A percentile compares a stretch with the other conserved stretches of the same genome.
Evolutionary conservation across 2,329 filamentous ascomycete species (phyloP).

Genomic region (Rutstroemia sydowiana): DNA sequence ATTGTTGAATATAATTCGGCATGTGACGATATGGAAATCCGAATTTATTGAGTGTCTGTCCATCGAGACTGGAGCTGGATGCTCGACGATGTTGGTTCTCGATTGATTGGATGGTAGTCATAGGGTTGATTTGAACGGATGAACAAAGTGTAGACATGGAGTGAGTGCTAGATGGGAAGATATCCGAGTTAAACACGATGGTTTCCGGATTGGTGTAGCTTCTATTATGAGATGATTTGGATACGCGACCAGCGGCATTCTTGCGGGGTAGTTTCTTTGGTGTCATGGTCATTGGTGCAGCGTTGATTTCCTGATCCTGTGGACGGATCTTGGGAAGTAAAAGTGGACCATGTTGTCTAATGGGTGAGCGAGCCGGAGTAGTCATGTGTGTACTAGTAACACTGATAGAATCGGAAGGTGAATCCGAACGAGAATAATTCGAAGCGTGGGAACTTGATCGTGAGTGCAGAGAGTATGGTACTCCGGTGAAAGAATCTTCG

Average conservation of each 20-base stretch:
- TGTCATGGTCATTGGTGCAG: constrained; percentile 40
- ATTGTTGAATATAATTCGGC: constrained; percentile 43
- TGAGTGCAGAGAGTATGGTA: constrained; percentile 40
- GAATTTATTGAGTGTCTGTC: constrained; percentile 58
- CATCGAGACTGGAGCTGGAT: constrained; percentile 63
- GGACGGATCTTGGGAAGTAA: constrained; percentile 79
- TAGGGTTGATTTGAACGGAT: constrained; percentile 17
- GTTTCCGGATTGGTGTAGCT: constrained; percentile 57
- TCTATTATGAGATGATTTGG: constrained; percentile 43
- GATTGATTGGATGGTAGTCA: constrained; percentile 27
- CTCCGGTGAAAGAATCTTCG: constrained; percentile 49
- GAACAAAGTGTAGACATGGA: constrained; percentile 29
- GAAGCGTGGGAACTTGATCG: constrained; percentile 30
- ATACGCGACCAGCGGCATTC: constrained; percentile 26
- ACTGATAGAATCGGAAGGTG: constrained; percentile 41
- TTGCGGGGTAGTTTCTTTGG: constrained; percentile 40
- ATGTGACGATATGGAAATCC: constrained; percentile 80
- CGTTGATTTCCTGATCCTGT: constrained; percentile 72
- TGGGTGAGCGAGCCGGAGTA: constrained; percentile 64
- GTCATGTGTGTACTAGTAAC: constrained; percentile 61
- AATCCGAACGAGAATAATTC: constrained; percentile 61
- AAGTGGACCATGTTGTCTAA: constrained; percentile 70
- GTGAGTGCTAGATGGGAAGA: constrained; percentile 22
- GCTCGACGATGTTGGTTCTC: constrained; percentile 45
- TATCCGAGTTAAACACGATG: constrained; percentile 32